Evolutionary conservation across 1,139 yeast genomes (phyloP), one percentile per base, ranked within the genome.

Genomic region (Geotrichum armillariae): DNA sequence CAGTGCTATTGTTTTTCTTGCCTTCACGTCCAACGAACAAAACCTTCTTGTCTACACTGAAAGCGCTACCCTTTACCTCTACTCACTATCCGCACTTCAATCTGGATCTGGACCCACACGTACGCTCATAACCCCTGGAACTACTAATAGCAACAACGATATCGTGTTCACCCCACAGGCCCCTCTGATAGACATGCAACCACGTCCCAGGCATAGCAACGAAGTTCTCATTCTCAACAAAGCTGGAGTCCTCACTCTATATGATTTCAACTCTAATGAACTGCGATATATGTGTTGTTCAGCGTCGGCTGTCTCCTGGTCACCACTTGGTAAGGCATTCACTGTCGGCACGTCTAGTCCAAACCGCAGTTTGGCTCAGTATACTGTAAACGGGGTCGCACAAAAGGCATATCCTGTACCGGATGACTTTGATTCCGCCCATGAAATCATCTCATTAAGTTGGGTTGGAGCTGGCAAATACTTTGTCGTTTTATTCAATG

Each of bases 281-380:
- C 12, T 41, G 1, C 40, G 23, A 1, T 32, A 45, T 1, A 33
- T 64, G 1, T 52, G 60, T 1, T 31, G 54, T 1, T 58, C 59
- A 12, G 60, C 65, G 11, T 39, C 60, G 0, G 60, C 65, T 11
- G 57, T 65, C 35, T 56, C 66, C 20, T 70, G 71, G 69, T 65
- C 72, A 2, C 66, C 69, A 16, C 58, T 57, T 44, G 73, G 71
- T 9, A 65, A 66, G 43, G 66, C 67, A 46, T 53, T 69, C 9
- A 58, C 63, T 7, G 56, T 62, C 11, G 66, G 70, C 0, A 47
- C 49, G 14, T 20, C 31, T 18, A 23, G 38, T 11, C 49, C 39
- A 0, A 63, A 61, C 38, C 66, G 68, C 2, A 31, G 57, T 1
- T 52, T 68, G 27, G 55, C 41, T n/a, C 66, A 63, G 45, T 56